Evolutionary conservation across 345 rosid species (phyloP).

Genomic region (Brassica juncea): DNA sequence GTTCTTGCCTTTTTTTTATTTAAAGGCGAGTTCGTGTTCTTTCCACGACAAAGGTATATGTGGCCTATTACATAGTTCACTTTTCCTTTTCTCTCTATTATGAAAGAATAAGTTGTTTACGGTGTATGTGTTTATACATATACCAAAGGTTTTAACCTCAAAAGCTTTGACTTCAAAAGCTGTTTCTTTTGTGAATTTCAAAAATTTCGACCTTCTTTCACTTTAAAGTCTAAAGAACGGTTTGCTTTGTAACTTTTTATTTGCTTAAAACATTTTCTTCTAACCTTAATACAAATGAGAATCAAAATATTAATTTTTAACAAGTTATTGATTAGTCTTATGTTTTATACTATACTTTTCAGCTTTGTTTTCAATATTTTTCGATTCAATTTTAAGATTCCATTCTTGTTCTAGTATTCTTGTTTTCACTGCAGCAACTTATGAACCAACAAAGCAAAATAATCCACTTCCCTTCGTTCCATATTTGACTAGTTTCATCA

Average conservation of each 20-base stretch:
- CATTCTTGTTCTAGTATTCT: conserved; percentile 11
- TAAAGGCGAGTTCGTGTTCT: conserved; percentile 25
- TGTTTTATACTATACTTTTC: background rate
- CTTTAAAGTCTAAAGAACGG: conserved; percentile 33
- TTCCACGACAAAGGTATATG: conserved; percentile 23
- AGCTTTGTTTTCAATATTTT: background rate
- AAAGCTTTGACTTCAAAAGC: conserved; percentile 59
- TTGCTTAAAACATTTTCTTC: background rate
- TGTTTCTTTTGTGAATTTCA: conserved; percentile 29
- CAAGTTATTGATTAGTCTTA: background rate
- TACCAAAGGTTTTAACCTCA: conserved; percentile 23
- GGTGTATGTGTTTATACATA: background rate
- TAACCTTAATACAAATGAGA: conserved; percentile 3
- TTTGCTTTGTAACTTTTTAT: conserved; percentile 10
- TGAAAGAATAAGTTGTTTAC: conserved; percentile 17
- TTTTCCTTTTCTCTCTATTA: conserved; percentile 34
- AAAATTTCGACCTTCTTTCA: conserved; percentile 36
- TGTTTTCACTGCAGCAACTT: conserved; percentile 11
- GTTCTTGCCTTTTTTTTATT: conserved; percentile 20
- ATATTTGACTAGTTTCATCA: background rate
- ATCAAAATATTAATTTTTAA: background rate
- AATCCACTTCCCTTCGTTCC: background rate
- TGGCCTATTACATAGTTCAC: conserved; percentile 32
- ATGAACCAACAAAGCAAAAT: conserved; percentile 10
- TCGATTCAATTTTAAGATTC: background rate